These are phyloP conservation scores for Sicyos baderoa DNA, from an alignment of 306 rosid species.

Conservation along the genomic window DNA sequence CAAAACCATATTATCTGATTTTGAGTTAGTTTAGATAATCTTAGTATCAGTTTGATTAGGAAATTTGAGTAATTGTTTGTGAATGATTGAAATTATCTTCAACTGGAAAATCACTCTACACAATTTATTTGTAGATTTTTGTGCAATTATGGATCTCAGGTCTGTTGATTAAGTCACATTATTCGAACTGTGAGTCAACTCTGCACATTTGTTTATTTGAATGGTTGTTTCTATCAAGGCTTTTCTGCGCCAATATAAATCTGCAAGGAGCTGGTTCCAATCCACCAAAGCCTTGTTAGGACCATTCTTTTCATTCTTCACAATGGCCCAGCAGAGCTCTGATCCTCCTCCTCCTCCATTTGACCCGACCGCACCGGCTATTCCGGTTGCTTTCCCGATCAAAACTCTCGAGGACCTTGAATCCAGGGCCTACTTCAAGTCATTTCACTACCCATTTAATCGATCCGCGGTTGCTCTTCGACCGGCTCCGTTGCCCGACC, in stretches of 20 bases:
- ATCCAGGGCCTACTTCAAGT: constrained; percentile 58
- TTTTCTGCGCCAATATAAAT: not conserved
- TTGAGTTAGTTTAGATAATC: not conserved
- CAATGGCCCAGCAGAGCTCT: not conserved
- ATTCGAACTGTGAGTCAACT: not conserved
- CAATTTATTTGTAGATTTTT: not conserved
- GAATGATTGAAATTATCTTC: not conserved
- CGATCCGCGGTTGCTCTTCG: constrained; percentile 43
- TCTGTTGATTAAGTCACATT: not conserved
- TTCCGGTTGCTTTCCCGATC: constrained; percentile 78
- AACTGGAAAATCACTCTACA: not conserved
- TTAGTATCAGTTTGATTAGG: not conserved
- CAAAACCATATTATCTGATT: no score
- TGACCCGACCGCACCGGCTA: constrained; percentile 53
- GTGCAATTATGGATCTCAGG: not conserved
- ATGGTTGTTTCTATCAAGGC: not conserved
- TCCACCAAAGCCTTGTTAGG: not conserved
- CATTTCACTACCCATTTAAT: constrained; percentile 87
- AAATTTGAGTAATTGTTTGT: not conserved
- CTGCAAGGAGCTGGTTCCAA: not conserved
- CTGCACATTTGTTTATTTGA: not conserved
- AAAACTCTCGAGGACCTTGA: constrained; percentile 65
- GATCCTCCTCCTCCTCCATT: constrained; percentile 36
- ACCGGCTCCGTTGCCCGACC: constrained; percentile 35
- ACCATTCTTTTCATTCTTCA: not conserved